Evolutionary conservation across 352 stramenopile species (phyloP), one percentile per base, ranked within the genome.

Genomic region (Nothophytophthora sp.): DNA sequence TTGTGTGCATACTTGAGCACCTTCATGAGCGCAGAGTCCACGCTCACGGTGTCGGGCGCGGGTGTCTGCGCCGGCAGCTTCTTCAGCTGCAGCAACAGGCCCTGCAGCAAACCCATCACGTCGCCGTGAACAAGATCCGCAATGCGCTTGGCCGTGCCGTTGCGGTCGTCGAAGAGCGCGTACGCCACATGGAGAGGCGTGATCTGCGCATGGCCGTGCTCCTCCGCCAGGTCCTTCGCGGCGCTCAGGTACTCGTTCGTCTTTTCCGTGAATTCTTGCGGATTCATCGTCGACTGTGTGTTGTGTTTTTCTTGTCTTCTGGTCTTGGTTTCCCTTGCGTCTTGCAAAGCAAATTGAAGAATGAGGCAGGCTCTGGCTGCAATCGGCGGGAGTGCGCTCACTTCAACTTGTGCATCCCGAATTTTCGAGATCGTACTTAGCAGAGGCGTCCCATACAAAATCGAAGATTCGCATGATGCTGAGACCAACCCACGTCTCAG

Each of bases 1-100:
- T 93, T 90, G 58, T 73, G 57, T 9, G 86, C 88, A 41, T 88
- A 82, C 50, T 93, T 93, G 23, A 96, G 55, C 49, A 95, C 68
- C 58, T 92, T 90, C 36, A 66, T 72, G 24, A 94, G 57, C 19
- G 69, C 76, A 32, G 78, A 90, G 56, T 90, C 84, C 8, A 72
- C 56, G 10, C 60, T 53, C 10, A 90, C 63, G 9, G 62, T 69
- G 37, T 93, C 79, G 0, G 88, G 88, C 25, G 86, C 60, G 0
- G 88, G 88, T 6, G 65, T 74, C 64, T 96, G 88, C 49, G 64
- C 68, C 5, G 86, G 86, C 41, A 93, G 47, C 44, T 80, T 77
- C 60, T 86, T 76, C 18, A 96, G 43, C 50, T 89, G 67, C 40
- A 55, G 22, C 29, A 67, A 60, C 10, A 78, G 44, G 29, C 90